Base-by-base conservation (phyloP, 2,329 filamentous ascomycete genomes). In the Neurospora sp. region DNA sequence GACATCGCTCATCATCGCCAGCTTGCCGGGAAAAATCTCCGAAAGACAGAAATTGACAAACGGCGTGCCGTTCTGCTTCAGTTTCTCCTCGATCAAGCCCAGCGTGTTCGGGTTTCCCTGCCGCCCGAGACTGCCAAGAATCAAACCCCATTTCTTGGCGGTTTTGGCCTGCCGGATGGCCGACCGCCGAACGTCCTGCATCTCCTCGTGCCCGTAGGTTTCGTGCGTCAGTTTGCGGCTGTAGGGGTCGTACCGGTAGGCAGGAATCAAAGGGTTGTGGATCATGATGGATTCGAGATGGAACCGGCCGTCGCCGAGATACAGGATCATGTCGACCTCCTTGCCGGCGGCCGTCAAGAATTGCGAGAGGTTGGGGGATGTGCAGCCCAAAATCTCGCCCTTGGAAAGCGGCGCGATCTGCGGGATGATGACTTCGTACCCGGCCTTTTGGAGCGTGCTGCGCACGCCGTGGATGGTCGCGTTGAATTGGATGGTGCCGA, bases 251-350 rank as follows among this genome's bases (percentile, higher is more conserved):
- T 99, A 99, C 73, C 96, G 88, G 81, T 97, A 99, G 1, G 96
- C 95, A 0, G 95, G 92, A 41, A 97, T 88, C 5, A 84, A 82
- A 0, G 96, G 96, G 81, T 99, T 99, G 78, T 98, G 96, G 74
- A 99, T 99, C 95, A 99, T 99, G 77, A 96, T 95, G 77, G 92
- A 96, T 81, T 99, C 96, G 62, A 99, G 90, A 79, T 99, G 96
- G 83, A 97, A 97, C 71, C 94, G 88, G 12, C 94, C 94, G 77
- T 97, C 94, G 66, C 94, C 94, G 15, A 97, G 88, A 78, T 97
- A 97, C 1, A 97, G 83, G 66, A 97, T 90, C 73, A 93, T 81
- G 77, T 97, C 92, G 28, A 94, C 87, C 37, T 80, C 79, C 5
- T 68, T 71, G 67, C 76, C 74, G 3, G 66, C 43, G 0, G 73